Evolutionary conservation across 164 flowering plant genomes (phyloP).

Genomic region (Chloranthus sessilifolius): DNA sequence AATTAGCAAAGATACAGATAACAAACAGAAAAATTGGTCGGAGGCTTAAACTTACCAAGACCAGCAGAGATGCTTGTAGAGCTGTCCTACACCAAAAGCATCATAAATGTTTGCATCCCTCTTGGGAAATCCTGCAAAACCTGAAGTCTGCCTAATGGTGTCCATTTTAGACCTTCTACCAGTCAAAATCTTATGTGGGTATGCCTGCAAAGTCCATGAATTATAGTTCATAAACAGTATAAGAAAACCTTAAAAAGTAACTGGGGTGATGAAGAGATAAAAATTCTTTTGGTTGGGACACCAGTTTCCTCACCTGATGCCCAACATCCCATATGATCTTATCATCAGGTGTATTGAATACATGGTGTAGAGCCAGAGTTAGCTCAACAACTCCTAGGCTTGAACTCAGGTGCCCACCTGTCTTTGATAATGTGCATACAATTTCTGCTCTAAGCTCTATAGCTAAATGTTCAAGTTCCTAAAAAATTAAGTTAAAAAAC

Average conservation of each 20-base stretch:
- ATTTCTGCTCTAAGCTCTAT: constrained; percentile 84
- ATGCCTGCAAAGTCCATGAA: constrained; percentile 50
- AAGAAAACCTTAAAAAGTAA: no score
- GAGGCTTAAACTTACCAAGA: constrained; percentile 45
- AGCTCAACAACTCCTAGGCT: constrained; percentile 89
- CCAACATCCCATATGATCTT: constrained; percentile 98
- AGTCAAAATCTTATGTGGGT: constrained; percentile 88
- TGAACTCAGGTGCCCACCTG: constrained; percentile 88
- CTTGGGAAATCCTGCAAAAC: constrained; percentile 85
- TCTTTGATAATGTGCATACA: constrained; percentile 54
- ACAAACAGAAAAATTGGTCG: background rate
- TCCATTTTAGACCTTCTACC: constrained; percentile 87
- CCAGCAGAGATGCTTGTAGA: constrained; percentile 97
- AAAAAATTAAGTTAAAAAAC: no score
- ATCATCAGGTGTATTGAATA: constrained; percentile 81
- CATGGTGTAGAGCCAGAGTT: constrained; percentile 83
- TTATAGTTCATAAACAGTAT: constrained; percentile 4
- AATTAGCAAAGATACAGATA: no score
- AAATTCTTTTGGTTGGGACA: background rate
- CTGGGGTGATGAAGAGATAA: no score
- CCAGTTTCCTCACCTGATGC: constrained; percentile 59
- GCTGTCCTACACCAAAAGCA: constrained; percentile 93
- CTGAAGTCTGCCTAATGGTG: constrained; percentile 74
- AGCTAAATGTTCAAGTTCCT: constrained; percentile 83
- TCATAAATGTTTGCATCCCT: constrained; percentile 86